Evolutionary conservation across 2,329 filamentous ascomycete species (phyloP).

Genomic region (Plectosphaerella plurivora): DNA sequence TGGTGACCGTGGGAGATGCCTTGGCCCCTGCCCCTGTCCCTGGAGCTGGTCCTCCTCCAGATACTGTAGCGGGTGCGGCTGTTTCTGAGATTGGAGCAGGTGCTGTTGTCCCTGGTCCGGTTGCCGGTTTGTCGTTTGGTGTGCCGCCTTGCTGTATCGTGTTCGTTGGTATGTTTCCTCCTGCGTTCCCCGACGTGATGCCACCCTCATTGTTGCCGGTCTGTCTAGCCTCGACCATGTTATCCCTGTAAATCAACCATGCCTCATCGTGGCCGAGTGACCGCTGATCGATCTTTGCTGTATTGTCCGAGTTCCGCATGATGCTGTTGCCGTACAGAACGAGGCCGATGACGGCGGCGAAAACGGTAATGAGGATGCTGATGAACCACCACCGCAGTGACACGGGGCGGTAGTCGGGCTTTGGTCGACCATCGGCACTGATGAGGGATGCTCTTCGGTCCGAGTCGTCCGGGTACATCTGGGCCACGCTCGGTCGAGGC

Average conservation of each 20-base stretch:
- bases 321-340: conserved; percentile 20
- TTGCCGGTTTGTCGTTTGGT: too few relatives aligned
- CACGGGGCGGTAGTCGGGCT: conserved; percentile 24
- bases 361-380: conserved; percentile 14
- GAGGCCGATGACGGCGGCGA: conserved; percentile 19
- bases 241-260: neutral
- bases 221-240: conserved; percentile 5
- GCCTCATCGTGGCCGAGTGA: neutral
- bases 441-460: too few relatives aligned
- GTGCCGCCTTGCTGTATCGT: neutral
- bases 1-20: too few relatives aligned
- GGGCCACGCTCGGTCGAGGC: too few relatives aligned
- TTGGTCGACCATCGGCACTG: neutral
- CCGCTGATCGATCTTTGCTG: conserved; percentile 15
- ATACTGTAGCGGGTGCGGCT: too few relatives aligned
- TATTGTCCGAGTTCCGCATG: conserved; percentile 25
- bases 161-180: neutral
- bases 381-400: conserved; percentile 28
- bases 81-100: too few relatives aligned
- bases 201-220: neutral
- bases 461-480: too few relatives aligned
- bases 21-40: too few relatives aligned
- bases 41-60: too few relatives aligned
- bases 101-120: neutral
- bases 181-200: neutral